Evolutionary conservation across 2,329 filamentous ascomycete genomes (phyloP).

Genomic region (Neopestalotiopsis clavispora): DNA sequence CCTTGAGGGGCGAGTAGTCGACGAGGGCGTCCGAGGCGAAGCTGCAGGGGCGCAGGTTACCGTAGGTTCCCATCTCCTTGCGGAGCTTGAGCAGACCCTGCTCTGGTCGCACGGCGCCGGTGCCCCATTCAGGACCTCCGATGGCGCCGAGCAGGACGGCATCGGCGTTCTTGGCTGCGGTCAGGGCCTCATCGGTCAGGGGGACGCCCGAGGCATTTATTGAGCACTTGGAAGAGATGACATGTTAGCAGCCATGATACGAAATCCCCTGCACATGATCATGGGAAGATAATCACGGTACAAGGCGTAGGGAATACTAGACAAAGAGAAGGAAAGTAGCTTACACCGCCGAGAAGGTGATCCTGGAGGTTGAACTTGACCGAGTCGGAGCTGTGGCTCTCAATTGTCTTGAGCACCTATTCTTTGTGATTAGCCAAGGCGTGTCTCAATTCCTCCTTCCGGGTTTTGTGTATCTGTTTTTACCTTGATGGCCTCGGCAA

Average conservation of each 20-base stretch:
- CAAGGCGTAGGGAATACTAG: slow-evolving; percentile 17
- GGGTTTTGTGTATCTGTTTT: background rate
- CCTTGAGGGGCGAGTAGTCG: slow-evolving; percentile 84
- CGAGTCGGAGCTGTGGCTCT: slow-evolving; percentile 71
- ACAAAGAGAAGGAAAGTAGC: slow-evolving; percentile 14
- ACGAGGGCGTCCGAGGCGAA: slow-evolving; percentile 89
- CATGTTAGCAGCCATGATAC: background rate
- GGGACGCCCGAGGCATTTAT: slow-evolving; percentile 82
- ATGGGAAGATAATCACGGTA: too few relatives aligned
- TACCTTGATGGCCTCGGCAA: slow-evolving; percentile 86
- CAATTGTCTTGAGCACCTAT: slow-evolving; percentile 79
- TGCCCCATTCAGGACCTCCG: slow-evolving; percentile 96
- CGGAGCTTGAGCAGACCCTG: slow-evolving; percentile 89
- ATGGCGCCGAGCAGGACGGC: slow-evolving; percentile 93
- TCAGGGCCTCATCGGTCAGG: slow-evolving; percentile 82
- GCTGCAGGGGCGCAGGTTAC: slow-evolving; percentile 94
- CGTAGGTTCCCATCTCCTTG: slow-evolving; percentile 92
- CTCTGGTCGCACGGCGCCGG: slow-evolving; percentile 84
- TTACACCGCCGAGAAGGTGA: slow-evolving; percentile 82
- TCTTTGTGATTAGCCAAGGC: background rate
- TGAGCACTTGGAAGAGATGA: slow-evolving; percentile 66
- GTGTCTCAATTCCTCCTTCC: too few relatives aligned
- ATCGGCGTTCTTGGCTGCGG: slow-evolving; percentile 82
- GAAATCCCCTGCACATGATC: too few relatives aligned
- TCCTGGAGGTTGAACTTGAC: slow-evolving; percentile 87